Evolutionary conservation across 2,329 filamentous ascomycete genomes (phyloP), one percentile per base, ranked within the genome.

Genomic region (Pseudofabraea citricarpa): DNA sequence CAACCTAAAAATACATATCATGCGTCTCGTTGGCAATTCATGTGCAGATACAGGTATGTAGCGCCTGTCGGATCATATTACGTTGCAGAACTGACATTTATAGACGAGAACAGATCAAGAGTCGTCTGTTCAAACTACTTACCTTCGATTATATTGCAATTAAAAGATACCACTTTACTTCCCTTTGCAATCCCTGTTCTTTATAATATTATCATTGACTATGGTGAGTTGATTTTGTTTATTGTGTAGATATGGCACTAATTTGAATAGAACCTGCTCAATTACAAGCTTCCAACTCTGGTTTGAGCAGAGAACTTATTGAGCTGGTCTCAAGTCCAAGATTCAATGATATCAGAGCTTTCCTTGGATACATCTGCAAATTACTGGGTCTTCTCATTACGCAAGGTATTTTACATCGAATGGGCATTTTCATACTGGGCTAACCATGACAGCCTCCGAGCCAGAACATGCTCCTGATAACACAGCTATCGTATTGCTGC

Each of bases 181-280:
- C 60, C 79, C 6, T 77, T 77, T 55, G 68, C 70, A 26, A 71
- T 83, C 31, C 75, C 78, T 0, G 80, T 83, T 6, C 61, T 83
- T 4, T 81, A 75, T 60, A 84, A 84, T 54, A 69, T 81, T 37
- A 72, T 78, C 43, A 71, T 83, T 12, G 80, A 84, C 56, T 83
- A 81, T 56, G 76, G 79, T 82, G 57, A 62, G 69, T 32, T 35
- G 24, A 16, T n/a, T 9, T 19, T 36, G 7, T 10, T 15, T 4
- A 5, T 19, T 4, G n/a, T 1, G 3, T 19, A 21, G 16, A 37
- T 55, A 62, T 33, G 61, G 44, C 16, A 21, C 12, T 37, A 19
- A 48, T 38, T 21, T 36, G 3, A 15, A 15, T 42, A 83, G 79
- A 59, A 51, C 59, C 60, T 49, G 77, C 78, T 13, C 79, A 83